phyloP scores from a whole-genome alignment of 2,329 filamentous ascomycete species.

The Fusarium incarnatum region DNA sequence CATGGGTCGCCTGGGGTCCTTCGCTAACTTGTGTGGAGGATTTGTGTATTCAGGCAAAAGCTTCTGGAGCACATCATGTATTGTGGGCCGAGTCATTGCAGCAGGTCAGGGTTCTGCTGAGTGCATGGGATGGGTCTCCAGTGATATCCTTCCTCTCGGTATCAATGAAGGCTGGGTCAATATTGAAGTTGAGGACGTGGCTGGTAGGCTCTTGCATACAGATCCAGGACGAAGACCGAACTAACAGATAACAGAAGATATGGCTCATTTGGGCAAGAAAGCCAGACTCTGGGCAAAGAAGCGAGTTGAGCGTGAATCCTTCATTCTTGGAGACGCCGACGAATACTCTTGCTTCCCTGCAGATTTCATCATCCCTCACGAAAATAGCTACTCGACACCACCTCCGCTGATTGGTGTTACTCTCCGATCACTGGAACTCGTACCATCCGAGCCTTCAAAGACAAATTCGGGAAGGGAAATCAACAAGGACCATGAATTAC shows the following conservation, averaged over 20 bases:
- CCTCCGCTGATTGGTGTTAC: slow-evolving; percentile 62
- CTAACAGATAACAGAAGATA: slow-evolving; percentile 56
- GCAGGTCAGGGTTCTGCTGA: slow-evolving; percentile 71
- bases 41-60: slow-evolving; percentile 73
- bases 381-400: slow-evolving; percentile 63
- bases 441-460: slow-evolving; percentile 57
- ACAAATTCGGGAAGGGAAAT: slow-evolving; percentile 49
- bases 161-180: slow-evolving; percentile 69
- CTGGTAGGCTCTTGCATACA: slow-evolving; percentile 54
- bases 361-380: slow-evolving; percentile 72
- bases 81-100: slow-evolving; percentile 73
- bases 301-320: slow-evolving; percentile 69
- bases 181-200: slow-evolving; percentile 65
- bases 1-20: slow-evolving; percentile 67
- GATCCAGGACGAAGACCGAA: not conserved
- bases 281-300: slow-evolving; percentile 72
- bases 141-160: slow-evolving; percentile 65
- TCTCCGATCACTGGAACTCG: slow-evolving; percentile 64
- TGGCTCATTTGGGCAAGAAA: slow-evolving; percentile 63
- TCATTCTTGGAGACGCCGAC: slow-evolving; percentile 69
- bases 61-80: slow-evolving; percentile 76
- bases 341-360: slow-evolving; percentile 66
- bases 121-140: slow-evolving; percentile 77
- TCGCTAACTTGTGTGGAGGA: slow-evolving; percentile 72
- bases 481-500: slow-evolving; percentile 48